These are phyloP conservation scores for Singerocomus inundabilis DNA, from an alignment of 1,284 basidiomycete species.

Conservation along the genomic window DNA sequence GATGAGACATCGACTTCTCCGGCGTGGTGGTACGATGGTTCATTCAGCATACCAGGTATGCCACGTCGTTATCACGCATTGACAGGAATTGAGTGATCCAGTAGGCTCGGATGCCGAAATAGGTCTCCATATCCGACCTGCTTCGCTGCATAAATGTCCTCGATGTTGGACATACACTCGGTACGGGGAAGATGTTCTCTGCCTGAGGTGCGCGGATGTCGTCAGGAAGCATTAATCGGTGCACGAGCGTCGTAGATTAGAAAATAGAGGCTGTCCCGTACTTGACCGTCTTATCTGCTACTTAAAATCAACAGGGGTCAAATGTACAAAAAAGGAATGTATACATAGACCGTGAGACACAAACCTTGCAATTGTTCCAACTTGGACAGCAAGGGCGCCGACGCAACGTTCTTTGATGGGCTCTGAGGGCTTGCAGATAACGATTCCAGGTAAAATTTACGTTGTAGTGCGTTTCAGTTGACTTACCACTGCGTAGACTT, in stretches of 20 bases:
- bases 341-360: not conserved
- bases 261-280: not conserved
- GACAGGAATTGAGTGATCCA: not conserved
- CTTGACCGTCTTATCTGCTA: too few relatives aligned
- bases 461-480: not conserved
- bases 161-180: conserved; percentile 36
- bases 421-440: conserved; percentile 72
- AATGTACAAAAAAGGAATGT: conserved; percentile 14
- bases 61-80: not conserved
- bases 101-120: conserved; percentile 20
- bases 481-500: conserved; percentile 50
- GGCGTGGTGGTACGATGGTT: conserved; percentile 49
- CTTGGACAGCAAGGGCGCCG: conserved; percentile 5
- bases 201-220: conserved; percentile 28
- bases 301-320: conserved; percentile 2
- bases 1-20: conserved; percentile 38
- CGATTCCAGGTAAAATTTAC: conserved; percentile 64
- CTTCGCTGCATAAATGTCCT: conserved; percentile 28
- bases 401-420: conserved; percentile 38
- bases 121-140: conserved; percentile 23
- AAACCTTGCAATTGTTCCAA: conserved; percentile 1
- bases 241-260: not conserved
- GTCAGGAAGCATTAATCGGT: conserved; percentile 15
- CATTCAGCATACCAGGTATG: conserved; percentile 45
- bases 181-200: conserved; percentile 23